Evolutionary conservation across 371 early-diverging fungal genomes (phyloP).

Genomic region (Mortierella polycephala): DNA sequence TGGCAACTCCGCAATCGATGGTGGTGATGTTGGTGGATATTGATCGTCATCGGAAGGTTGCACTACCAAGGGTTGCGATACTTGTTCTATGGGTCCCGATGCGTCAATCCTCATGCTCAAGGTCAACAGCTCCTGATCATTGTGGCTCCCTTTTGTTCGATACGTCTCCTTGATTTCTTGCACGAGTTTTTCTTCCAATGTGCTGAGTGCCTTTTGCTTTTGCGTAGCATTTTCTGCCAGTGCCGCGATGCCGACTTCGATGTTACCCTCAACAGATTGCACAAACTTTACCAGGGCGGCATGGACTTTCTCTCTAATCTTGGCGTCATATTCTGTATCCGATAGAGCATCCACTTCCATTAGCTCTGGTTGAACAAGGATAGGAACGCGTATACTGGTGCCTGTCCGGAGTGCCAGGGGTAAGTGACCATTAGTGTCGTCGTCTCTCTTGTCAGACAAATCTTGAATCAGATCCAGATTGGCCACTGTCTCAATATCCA

Average conservation of each 20-base stretch:
- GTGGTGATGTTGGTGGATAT: too few relatives aligned
- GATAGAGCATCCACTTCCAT: not conserved
- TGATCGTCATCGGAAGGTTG: too few relatives aligned
- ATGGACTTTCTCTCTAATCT: conserved; percentile 11
- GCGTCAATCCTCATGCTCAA: too few relatives aligned
- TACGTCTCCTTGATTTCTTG: conserved; percentile 26
- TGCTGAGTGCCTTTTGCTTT: conserved; percentile 19
- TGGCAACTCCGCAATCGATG: too few relatives aligned
- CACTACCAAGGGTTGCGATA: too few relatives aligned
- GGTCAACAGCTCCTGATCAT: not conserved
- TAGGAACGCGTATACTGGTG: conserved; percentile 11
- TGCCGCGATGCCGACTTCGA: not conserved
- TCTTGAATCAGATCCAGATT: conserved; percentile 15
- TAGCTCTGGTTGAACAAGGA: not conserved
- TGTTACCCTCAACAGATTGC: conserved; percentile 2
- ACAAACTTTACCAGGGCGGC: conserved; percentile 15
- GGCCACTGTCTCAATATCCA: conserved; percentile 12
- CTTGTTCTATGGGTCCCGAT: too few relatives aligned
- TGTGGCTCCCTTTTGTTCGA: not conserved
- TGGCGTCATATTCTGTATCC: not conserved
- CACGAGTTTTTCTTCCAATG: conserved; percentile 25
- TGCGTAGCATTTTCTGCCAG: not conserved
- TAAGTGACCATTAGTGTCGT: not conserved
- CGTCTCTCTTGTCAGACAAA: not conserved
- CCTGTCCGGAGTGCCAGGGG: conserved; percentile 11